A percentile compares a stretch with the other conserved stretches of the same genome.
phyloP scores from a whole-genome alignment of 2,329 filamentous ascomycete species.

The Achaetomium macrosporum region DNA sequence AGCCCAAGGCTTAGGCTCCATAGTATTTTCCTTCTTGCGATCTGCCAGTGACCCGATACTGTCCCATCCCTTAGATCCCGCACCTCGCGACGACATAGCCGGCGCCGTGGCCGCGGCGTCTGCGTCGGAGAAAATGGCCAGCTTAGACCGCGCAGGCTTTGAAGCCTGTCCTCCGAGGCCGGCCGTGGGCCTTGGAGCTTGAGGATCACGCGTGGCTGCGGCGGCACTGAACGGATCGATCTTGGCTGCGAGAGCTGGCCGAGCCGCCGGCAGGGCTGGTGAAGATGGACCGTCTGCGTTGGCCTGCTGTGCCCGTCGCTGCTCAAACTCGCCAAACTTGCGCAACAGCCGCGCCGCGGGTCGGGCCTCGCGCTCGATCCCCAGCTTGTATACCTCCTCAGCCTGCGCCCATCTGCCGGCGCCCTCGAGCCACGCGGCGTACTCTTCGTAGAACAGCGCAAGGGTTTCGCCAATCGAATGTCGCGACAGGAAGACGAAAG shows the following conservation, averaged over 20 bases:
- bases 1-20: slow-evolving; percentile 83
- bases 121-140: slow-evolving; percentile 84
- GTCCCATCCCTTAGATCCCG: slow-evolving; percentile 74
- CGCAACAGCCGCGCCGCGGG: slow-evolving; percentile 74
- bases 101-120: slow-evolving; percentile 52
- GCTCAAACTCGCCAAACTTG: slow-evolving; percentile 90
- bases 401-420: slow-evolving; percentile 82
- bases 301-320: slow-evolving; percentile 54
- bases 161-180: slow-evolving; percentile 41
- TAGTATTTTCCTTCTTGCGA: slow-evolving; percentile 86
- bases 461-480: slow-evolving; percentile 82
- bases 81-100: slow-evolving; percentile 46
- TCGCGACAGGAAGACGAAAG: slow-evolving; percentile 83
- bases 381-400: slow-evolving; percentile 86
- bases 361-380: slow-evolving; percentile 80
- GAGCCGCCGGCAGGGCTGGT: slow-evolving; percentile 75
- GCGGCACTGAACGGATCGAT: slow-evolving; percentile 69
- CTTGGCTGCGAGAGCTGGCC: slow-evolving; percentile 80
- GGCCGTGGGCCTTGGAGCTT: slow-evolving; percentile 51
- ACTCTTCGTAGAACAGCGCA: slow-evolving; percentile 95
- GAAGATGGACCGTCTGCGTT: slow-evolving; percentile 63
- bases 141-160: slow-evolving; percentile 70
- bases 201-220: slow-evolving; percentile 54
- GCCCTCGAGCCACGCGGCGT: slow-evolving; percentile 84
- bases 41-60: slow-evolving; percentile 81